Percentiles rank a stretch among this genome's conserved stretches.
phyloP scores from a whole-genome alignment of 2,329 filamentous ascomycete species.

The Fusarium temperatum region DNA sequence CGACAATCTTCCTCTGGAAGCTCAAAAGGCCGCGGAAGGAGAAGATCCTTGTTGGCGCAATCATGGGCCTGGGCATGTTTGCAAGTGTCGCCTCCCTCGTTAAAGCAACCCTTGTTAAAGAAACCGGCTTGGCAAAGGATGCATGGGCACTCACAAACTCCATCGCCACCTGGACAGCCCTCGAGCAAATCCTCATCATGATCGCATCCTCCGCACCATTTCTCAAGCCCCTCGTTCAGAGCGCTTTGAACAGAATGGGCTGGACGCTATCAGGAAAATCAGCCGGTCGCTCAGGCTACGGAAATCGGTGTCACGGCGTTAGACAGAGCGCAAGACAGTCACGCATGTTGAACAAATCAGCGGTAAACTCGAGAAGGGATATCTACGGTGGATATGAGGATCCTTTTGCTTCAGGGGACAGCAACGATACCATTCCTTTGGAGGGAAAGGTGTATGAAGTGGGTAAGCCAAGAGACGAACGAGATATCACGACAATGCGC shows the following conservation, averaged over 20 bases:
- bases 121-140: constrained; percentile 1
- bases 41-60: constrained; percentile 5
- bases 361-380: not conserved
- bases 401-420: constrained; percentile 1
- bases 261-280: constrained; percentile 14
- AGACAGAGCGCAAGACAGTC: not conserved
- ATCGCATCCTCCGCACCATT: constrained; percentile 18
- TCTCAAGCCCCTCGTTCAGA: constrained; percentile 1
- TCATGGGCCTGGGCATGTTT: constrained; percentile 13
- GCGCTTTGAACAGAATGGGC: not conserved
- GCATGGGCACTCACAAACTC: constrained; percentile 17
- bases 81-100: constrained; percentile 9
- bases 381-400: constrained; percentile 10
- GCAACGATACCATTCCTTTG: constrained; percentile 2
- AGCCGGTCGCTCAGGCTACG: constrained; percentile 1
- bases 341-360: not conserved
- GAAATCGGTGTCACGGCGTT: not conserved
- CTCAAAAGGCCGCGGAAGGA: constrained; percentile 1
- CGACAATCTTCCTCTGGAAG: constrained; percentile 7
- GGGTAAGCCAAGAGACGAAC: not conserved
- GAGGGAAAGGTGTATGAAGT: not conserved
- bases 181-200: constrained; percentile 27
- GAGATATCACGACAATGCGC: not conserved
- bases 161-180: constrained; percentile 16
- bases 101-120: constrained; percentile 17